These are phyloP conservation scores for Kodamaea kaohsiungensis DNA, from an alignment of 805 yeast genomes.

Conservation along the genomic window DNA sequence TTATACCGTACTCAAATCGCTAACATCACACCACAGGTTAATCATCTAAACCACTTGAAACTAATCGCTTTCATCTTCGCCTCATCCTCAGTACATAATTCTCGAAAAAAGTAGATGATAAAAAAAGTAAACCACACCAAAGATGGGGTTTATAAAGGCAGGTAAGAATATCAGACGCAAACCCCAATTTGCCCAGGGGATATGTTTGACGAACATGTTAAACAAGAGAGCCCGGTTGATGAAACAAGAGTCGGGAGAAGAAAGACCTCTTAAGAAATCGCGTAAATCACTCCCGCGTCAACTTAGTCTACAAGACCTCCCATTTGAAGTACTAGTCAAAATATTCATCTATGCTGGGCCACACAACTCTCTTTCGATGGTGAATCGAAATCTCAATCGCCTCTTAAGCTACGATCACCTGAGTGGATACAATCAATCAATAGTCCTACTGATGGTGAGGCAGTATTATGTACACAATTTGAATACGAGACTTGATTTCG, in stretches of 20 bases:
- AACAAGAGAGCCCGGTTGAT: background rate
- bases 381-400: slow-evolving; percentile 29
- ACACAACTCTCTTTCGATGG: slow-evolving; percentile 33
- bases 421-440: slow-evolving; percentile 15
- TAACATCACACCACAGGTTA: no score
- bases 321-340: slow-evolving; percentile 42
- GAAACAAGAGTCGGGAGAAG: background rate
- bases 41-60: background rate
- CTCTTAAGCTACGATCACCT: slow-evolving; percentile 25
- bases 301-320: slow-evolving; percentile 33
- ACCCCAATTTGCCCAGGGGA: no score
- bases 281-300: background rate
- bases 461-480: slow-evolving; percentile 22
- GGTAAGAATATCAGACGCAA: slow-evolving; percentile 20
- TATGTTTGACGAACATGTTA: background rate
- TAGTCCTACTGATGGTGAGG: slow-evolving; percentile 24
- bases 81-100: background rate
- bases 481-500: slow-evolving; percentile 16
- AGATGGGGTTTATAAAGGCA: slow-evolving; percentile 29
- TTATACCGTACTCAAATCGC: no score
- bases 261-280: background rate
- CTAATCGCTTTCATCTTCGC: background rate
- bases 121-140: background rate
- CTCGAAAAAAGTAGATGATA: background rate
- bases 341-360: slow-evolving; percentile 42